A percentile compares a stretch with the other conserved stretches of the same genome.
These are phyloP conservation scores for Penicillium goetzii DNA, from an alignment of 495 filamentous ascomycete species.

Conservation along the genomic window DNA sequence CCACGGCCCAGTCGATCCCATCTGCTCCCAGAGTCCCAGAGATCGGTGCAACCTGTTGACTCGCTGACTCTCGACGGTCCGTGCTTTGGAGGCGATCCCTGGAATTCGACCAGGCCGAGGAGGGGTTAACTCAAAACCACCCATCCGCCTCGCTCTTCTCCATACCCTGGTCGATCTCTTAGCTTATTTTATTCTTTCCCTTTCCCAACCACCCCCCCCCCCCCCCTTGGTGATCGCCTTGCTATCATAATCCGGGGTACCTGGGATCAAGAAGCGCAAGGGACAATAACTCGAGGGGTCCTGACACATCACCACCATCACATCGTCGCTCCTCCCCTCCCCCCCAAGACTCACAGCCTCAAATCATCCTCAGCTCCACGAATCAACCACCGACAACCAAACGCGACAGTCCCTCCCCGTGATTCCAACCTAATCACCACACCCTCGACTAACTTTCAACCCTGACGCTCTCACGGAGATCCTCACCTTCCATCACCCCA, in stretches of 20 bases:
- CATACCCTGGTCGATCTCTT: conserved; percentile 42
- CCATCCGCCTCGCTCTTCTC: conserved; percentile 33
- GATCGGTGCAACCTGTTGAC: conserved; percentile 38
- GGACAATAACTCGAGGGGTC: background rate
- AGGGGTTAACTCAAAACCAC: conserved; percentile 43
- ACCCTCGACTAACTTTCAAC: background rate
- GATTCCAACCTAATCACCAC: conserved; percentile 5
- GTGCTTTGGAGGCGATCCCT: conserved; percentile 47
- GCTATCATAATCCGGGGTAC: conserved; percentile 19
- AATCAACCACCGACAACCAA: background rate
- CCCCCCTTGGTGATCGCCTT: conserved; percentile 6
- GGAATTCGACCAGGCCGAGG: conserved; percentile 34
- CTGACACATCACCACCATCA: background rate
- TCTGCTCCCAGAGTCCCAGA: conserved; percentile 38
- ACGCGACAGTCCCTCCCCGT: background rate
- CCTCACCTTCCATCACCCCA: background rate
- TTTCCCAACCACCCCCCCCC: background rate
- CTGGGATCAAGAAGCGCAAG: conserved; percentile 4
- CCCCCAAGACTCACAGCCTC: background rate
- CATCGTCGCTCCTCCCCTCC: background rate
- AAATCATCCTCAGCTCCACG: background rate
- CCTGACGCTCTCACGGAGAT: background rate
- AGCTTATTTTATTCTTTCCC: conserved; percentile 30
- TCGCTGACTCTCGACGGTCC: conserved; percentile 38
- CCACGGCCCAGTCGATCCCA: conserved; percentile 33